Conservation (phyloP, 148 eudicot species). For the Persicaria tinctoria region DNA sequence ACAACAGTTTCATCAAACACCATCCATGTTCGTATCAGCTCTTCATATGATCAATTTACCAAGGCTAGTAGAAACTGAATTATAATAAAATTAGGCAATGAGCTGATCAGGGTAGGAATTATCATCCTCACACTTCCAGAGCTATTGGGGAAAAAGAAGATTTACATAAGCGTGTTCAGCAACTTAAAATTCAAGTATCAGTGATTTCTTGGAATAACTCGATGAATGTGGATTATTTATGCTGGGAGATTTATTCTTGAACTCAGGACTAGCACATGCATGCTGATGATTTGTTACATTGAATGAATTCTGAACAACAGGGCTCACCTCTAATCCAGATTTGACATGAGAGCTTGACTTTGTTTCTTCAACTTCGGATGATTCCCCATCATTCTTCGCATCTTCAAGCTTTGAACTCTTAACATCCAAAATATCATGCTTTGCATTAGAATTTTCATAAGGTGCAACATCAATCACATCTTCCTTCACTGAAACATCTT, state of each 20-base stretch:
- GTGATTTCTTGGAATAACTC: constrained; percentile 33
- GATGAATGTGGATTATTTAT: constrained; percentile 35
- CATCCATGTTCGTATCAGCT: neutral
- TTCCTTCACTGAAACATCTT: constrained; percentile 11
- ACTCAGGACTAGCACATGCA: constrained; percentile 27
- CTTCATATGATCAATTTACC: neutral
- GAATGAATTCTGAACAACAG: constrained; percentile 27
- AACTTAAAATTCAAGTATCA: constrained; percentile 23
- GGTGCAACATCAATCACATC: constrained; percentile 30
- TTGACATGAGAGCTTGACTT: constrained; percentile 49
- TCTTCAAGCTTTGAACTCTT: neutral
- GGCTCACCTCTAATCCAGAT: constrained; percentile 21
- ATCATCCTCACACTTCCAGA: neutral
- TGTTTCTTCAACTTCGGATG: constrained; percentile 31
- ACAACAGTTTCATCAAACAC: neutral
- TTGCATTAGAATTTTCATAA: constrained; percentile 32
- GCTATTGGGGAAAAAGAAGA: neutral
- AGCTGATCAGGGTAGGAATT: neutral
- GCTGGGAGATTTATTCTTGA: constrained; percentile 23
- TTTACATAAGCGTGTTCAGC: neutral
- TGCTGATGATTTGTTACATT: constrained; percentile 28
- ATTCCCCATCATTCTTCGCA: constrained; percentile 13
- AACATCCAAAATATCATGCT: constrained; percentile 11
- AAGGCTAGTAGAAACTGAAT: neutral
- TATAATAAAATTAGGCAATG: neutral